Evolutionary conservation across 2,329 filamentous ascomycete species (phyloP), one percentile per base, ranked within the genome.

Genomic region (Orbilia blumenaviensis): DNA sequence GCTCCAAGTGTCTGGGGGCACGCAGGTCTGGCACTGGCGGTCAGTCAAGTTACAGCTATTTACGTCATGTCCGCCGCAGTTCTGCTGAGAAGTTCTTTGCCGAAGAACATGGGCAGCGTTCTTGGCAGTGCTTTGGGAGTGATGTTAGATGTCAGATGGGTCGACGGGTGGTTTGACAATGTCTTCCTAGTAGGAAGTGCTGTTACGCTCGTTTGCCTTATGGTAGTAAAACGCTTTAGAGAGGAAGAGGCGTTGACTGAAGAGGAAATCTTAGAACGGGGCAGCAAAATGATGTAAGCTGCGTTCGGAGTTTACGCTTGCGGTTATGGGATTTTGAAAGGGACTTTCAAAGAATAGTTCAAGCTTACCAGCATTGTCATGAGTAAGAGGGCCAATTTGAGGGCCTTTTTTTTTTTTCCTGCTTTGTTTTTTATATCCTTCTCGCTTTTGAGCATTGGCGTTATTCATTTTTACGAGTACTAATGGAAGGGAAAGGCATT

Each of bases 111-210:
- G 81, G 89, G 92, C 72, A 89, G 88, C 58, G 91, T 91, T 1
- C 91, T 96, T 2, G 89, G 89, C 1, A 91, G 93, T 78, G 92
- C 92, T 0, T 84, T 96, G 29, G 89, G 92, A 46, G 91, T 91
- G 18, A 91, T 92, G 14, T 85, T 96, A 7, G 90, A 92, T 80
- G 88, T 88, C 5, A 85, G 85, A 0, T 92, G 92, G 80, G 90
- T 92, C 3, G 89, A 96, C 80, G 86, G 88, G 29, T 96, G 93
- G 93, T 96, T 96, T 79, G 93, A 96, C 82, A 89, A 89, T 6
- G 94, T 92, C 90, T 96, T 96, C 82, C 82, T 96, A 46, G 63
- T 61, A 4, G 73, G 73, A 0, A 66, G 66, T 18, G 58, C 56
- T n/a, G 58, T 71, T 41, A 77, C 73, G 10, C 54, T 77, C 16